Percentiles rank a stretch among this genome's conserved stretches.
phyloP scores from a whole-genome alignment of 2,329 filamentous ascomycete genomes.

The Sphaerulina musiva region DNA sequence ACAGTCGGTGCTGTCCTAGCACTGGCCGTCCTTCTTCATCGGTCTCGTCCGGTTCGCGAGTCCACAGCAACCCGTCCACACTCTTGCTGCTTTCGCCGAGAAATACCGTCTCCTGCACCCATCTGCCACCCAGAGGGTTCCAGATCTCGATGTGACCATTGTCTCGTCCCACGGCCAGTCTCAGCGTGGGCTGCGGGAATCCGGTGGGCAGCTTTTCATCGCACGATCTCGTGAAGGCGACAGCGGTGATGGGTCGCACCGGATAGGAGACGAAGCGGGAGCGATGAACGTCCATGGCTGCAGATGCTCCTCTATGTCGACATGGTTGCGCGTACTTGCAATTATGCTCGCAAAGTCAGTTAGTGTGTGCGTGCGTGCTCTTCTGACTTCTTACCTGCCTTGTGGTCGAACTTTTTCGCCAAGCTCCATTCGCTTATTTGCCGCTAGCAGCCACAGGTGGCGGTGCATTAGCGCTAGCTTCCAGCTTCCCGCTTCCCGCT shows the following conservation, averaged over 20 bases:
- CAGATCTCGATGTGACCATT: constrained; percentile 98
- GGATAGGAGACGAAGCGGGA: constrained; percentile 93
- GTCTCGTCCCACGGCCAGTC: constrained; percentile 81
- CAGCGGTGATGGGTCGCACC: constrained; percentile 83
- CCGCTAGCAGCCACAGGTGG: background rate
- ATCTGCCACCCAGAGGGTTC: constrained; percentile 75
- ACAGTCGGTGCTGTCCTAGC: constrained; percentile 72
- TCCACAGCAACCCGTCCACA: constrained; percentile 88
- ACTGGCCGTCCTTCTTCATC: constrained; percentile 56
- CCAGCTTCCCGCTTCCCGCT: too few relatives aligned
- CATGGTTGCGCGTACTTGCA: background rate
- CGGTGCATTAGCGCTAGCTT: too few relatives aligned
- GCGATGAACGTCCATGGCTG: constrained; percentile 85
- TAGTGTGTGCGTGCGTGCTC: background rate
- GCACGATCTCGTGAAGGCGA: constrained; percentile 80
- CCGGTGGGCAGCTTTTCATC: constrained; percentile 33
- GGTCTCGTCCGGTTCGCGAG: constrained; percentile 71
- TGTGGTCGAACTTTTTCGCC: too few relatives aligned
- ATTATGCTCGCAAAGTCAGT: background rate
- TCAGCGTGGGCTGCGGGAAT: constrained; percentile 53
- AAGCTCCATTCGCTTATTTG: too few relatives aligned
- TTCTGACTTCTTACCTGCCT: background rate
- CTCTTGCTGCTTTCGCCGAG: constrained; percentile 58
- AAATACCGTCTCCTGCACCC: constrained; percentile 85
- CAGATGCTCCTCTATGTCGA: background rate